Conservation (phyloP, 2,329 filamentous ascomycete genomes). For the Aspergillus pseudonomiae region DNA sequence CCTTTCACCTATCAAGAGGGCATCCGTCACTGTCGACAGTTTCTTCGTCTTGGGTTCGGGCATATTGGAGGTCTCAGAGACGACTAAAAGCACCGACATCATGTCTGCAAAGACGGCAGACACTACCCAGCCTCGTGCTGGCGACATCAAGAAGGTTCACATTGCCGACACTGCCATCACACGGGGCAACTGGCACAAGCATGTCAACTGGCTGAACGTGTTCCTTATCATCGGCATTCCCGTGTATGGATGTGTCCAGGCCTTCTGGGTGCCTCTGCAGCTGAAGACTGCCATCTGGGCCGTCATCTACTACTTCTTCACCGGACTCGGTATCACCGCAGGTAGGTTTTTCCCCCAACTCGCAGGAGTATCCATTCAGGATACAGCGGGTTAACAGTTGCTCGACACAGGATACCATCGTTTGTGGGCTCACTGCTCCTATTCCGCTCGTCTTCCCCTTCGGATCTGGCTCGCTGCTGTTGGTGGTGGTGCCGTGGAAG, state of each 20-base stretch:
- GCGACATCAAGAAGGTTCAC: conserved; percentile 71
- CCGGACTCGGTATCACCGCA: conserved; percentile 77
- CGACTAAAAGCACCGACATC: conserved; percentile 18
- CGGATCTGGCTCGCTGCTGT: conserved; percentile 81
- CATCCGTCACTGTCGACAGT: conserved; percentile 5
- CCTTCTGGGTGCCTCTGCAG: conserved; percentile 77
- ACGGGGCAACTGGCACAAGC: conserved; percentile 82
- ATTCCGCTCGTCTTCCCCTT: conserved; percentile 74
- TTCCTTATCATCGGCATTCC: conserved; percentile 79
- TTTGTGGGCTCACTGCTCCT: conserved; percentile 84
- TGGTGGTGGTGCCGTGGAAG: conserved; percentile 81
- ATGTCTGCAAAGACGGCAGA: conserved; percentile 43
- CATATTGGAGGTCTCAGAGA: conserved; percentile 6
- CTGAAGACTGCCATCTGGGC: conserved; percentile 74
- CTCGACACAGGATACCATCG: conserved; percentile 67
- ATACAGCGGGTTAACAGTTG: conserved; percentile 9
- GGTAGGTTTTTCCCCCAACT: conserved; percentile 52
- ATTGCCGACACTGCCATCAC: conserved; percentile 84
- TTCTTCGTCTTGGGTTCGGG: background rate
- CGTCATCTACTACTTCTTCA: conserved; percentile 80
- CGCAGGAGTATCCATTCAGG: background rate
- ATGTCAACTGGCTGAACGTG: conserved; percentile 92
- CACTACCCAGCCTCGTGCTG: conserved; percentile 34
- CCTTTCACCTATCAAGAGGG: background rate
- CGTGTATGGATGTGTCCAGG: conserved; percentile 69